A percentile compares a stretch with the other conserved stretches of the same genome.
These are phyloP conservation scores for Cavenderia fasciculata DNA, from an alignment of 78 protist species.

Conservation along the genomic window DNA sequence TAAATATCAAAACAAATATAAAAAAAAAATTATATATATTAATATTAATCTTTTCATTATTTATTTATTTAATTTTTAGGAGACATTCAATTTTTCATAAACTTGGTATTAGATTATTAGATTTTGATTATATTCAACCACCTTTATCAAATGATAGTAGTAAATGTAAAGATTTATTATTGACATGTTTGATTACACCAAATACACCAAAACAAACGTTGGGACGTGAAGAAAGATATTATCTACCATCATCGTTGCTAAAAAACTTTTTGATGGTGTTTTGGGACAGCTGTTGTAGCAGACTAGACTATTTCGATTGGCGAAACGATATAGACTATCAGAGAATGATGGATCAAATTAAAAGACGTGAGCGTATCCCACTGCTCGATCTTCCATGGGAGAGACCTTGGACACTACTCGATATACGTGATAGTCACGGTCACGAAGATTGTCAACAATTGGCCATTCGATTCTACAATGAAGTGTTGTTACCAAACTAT, in stretches of 20 bases:
- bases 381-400: conserved; percentile 68
- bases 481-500: conserved; percentile 36
- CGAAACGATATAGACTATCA: conserved; percentile 33
- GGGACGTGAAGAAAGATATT: conserved; percentile 5
- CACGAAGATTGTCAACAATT: not conserved
- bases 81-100: conserved; percentile 50
- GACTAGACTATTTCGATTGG: conserved; percentile 18
- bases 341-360: conserved; percentile 65
- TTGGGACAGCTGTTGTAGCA: conserved; percentile 41
- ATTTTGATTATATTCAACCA: conserved; percentile 76
- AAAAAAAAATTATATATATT: no score
- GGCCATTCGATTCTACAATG: conserved; percentile 23
- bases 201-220: conserved; percentile 23
- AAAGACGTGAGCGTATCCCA: conserved; percentile 12
- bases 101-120: conserved; percentile 51
- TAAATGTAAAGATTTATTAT: conserved; percentile 56
- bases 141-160: conserved; percentile 44
- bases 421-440: not conserved
- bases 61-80: not conserved
- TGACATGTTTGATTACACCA: conserved; percentile 33
- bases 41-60: no score
- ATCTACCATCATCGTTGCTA: conserved; percentile 40
- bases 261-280: conserved; percentile 24
- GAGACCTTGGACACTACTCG: conserved; percentile 61
- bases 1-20: no score